Evolutionary conservation across 2,329 filamentous ascomycete genomes (phyloP).

Genomic region (Monilinia laxa): DNA sequence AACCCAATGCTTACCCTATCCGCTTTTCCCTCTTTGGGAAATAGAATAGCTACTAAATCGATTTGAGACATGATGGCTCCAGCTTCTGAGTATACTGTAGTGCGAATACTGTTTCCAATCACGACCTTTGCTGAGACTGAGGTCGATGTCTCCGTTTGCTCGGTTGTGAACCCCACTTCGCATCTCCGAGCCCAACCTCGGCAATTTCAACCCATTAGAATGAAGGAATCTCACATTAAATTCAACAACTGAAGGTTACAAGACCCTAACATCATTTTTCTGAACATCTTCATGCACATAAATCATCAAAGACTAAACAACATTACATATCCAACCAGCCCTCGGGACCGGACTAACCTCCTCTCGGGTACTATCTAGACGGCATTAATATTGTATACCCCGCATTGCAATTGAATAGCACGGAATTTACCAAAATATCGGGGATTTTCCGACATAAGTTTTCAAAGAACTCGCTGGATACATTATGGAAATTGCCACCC

Average conservation of each 20-base stretch:
- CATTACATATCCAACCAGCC: background rate
- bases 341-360: background rate
- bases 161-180: background rate
- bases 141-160: background rate
- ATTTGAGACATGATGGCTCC: constrained; percentile 30
- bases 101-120: background rate
- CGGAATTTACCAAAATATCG: background rate
- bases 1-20: constrained; percentile 31
- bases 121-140: background rate
- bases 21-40: constrained; percentile 35
- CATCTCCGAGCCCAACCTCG: constrained; percentile 1
- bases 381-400: background rate
- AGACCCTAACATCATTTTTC: background rate
- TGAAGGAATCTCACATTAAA: background rate
- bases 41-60: constrained; percentile 35
- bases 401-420: background rate
- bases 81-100: background rate
- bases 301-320: background rate
- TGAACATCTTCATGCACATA: background rate
- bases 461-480: background rate
- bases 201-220: constrained; percentile 4
- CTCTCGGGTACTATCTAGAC: background rate
- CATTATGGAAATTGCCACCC: too few relatives aligned
- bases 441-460: background rate
- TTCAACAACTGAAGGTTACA: background rate